Evolutionary conservation across 768 basidiomycete genomes (phyloP).

Genomic region (Suillus luteus): DNA sequence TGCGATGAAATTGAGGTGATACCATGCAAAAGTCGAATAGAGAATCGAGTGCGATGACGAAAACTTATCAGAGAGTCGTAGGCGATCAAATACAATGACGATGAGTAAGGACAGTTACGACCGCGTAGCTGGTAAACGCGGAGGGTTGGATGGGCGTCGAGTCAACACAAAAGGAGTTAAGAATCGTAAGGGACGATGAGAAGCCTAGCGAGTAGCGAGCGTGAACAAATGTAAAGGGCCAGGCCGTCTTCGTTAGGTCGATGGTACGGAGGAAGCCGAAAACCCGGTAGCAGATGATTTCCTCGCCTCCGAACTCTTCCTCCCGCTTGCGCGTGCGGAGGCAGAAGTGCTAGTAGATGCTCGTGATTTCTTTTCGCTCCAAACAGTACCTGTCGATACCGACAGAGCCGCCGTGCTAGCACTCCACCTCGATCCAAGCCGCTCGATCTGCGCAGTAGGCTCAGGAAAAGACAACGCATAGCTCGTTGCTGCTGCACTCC

Average conservation of each 20-base stretch:
- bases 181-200: not conserved
- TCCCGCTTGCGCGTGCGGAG: not conserved
- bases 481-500: constrained; percentile 5
- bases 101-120: constrained; percentile 5
- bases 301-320: constrained; percentile 2
- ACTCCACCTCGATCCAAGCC: constrained; percentile 32
- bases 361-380: constrained; percentile 1
- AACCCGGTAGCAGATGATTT: constrained; percentile 1
- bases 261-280: not conserved
- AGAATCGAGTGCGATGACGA: not conserved
- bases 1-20: constrained; percentile 4
- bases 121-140: not conserved
- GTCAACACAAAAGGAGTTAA: constrained; percentile 3
- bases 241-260: not conserved
- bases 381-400: constrained; percentile 4
- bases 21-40: not conserved
- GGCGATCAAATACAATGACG: constrained; percentile 4
- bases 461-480: constrained; percentile 19
- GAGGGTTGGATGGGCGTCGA: not conserved
- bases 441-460: constrained; percentile 19
- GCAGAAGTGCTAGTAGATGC: not conserved
- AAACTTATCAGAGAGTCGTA: not conserved
- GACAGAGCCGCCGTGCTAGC: constrained; percentile 33
- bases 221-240: not conserved
- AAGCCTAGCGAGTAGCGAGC: not conserved